Conservation (phyloP, 352 stramenopile species). For the Pythium folliculosum region DNA sequence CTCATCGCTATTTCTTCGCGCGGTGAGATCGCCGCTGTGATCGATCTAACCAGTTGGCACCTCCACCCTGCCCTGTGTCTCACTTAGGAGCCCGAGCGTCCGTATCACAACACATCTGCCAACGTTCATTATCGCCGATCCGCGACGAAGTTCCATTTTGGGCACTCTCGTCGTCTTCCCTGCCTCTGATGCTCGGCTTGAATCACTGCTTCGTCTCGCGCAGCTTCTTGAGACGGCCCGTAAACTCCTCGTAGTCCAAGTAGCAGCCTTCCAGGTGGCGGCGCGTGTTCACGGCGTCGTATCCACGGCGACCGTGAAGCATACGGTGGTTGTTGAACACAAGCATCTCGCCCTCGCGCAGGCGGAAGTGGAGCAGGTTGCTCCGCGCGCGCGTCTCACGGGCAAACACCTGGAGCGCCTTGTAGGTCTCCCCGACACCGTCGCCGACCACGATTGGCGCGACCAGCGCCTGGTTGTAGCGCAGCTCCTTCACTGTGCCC, state of each 20-base stretch:
- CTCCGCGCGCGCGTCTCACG: constrained; percentile 23
- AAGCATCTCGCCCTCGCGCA: constrained; percentile 70
- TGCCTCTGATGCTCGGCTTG: neutral
- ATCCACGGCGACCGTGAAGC: constrained; percentile 76
- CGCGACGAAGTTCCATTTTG: neutral
- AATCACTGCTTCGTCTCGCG: constrained; percentile 14
- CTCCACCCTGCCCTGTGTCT: too few species aligned
- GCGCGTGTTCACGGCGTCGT: constrained; percentile 42
- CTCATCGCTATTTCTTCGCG: too few species aligned
- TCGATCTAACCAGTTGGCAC: too few species aligned
- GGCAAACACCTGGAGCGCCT: constrained; percentile 38
- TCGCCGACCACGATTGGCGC: constrained; percentile 26
- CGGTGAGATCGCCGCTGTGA: too few species aligned
- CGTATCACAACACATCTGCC: too few species aligned
- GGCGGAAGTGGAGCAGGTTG: constrained; percentile 42
- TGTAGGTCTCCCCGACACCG: constrained; percentile 59
- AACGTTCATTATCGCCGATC: too few species aligned
- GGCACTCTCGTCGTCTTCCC: neutral
- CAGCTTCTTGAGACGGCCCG: constrained; percentile 53
- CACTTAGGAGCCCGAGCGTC: too few species aligned
- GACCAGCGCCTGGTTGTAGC: constrained; percentile 39
- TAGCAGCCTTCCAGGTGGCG: constrained; percentile 89
- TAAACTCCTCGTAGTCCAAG: constrained; percentile 84
- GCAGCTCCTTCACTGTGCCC: constrained; percentile 27
- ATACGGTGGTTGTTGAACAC: constrained; percentile 90